phyloP scores from a whole-genome alignment of 176 grass and related monocot genomes.

The Eragrostis curvula region DNA sequence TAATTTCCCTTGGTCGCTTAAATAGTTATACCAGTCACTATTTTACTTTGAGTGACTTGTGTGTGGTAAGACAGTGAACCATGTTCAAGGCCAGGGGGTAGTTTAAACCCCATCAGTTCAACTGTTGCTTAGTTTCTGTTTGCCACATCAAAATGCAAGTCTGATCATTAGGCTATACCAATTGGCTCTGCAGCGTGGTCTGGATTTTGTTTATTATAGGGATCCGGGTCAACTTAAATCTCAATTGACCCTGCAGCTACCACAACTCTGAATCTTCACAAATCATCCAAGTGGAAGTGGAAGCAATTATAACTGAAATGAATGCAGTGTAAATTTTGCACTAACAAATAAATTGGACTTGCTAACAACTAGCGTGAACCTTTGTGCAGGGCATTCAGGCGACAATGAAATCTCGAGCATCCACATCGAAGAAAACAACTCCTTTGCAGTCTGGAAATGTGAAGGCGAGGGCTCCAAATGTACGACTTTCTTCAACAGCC shows the following conservation, averaged over 20 bases:
- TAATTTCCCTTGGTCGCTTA: neutral
- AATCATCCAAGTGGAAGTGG: neutral
- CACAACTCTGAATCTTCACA: neutral
- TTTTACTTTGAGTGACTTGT: slow-evolving; percentile 23
- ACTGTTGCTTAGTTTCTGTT: neutral
- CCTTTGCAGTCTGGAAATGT: slow-evolving; percentile 42
- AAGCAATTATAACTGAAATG: slow-evolving; percentile 21
- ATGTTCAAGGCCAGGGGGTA: neutral
- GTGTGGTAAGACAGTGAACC: neutral
- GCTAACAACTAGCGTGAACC: slow-evolving; percentile 21
- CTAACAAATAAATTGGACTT: slow-evolving; percentile 16
- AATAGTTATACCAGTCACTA: neutral
- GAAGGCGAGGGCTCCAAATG: slow-evolving; percentile 58
- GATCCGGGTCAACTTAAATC: neutral
- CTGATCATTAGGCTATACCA: neutral
- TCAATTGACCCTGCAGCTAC: slow-evolving; percentile 20
- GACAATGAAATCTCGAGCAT: slow-evolving; percentile 45
- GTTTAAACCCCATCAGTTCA: neutral
- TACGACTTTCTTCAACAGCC: slow-evolving; percentile 31
- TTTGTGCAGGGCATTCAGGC: slow-evolving; percentile 55
- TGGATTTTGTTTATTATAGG: slow-evolving; percentile 16
- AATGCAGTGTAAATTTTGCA: slow-evolving; percentile 9
- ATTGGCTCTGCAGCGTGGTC: neutral
- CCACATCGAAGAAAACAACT: slow-evolving; percentile 45
- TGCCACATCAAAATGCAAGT: slow-evolving; percentile 1